A percentile compares a stretch with the other conserved stretches of the same genome.
Conservation (phyloP, 345 rosid species). For the Luvunga scandens region DNA sequence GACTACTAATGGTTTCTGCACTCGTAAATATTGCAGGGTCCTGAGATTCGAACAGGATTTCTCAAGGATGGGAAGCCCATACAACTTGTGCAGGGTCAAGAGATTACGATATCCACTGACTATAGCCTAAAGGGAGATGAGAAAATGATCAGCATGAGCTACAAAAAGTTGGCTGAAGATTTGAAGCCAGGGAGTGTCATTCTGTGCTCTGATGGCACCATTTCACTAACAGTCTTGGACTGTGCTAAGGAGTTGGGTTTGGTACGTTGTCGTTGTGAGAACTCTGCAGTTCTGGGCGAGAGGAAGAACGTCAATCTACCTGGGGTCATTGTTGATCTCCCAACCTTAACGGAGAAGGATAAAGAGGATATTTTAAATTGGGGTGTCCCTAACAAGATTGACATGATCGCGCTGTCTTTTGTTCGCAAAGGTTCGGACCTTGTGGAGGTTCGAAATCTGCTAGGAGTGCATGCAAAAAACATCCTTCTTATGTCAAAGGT, state of each 20-base stretch:
- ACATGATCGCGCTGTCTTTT: conserved; percentile 59
- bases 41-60: conserved; percentile 39
- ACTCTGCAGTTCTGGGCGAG: conserved; percentile 56
- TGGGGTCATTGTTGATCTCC: conserved; percentile 62
- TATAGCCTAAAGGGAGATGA: conserved; percentile 45
- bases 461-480: conserved; percentile 39
- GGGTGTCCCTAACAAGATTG: conserved; percentile 60
- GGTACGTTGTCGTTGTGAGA: conserved; percentile 50
- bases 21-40: conserved; percentile 25
- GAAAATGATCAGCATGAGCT: conserved; percentile 52
- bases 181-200: conserved; percentile 43
- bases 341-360: conserved; percentile 59
- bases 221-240: conserved; percentile 45
- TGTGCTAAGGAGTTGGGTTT: conserved; percentile 43
- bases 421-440: conserved; percentile 67
- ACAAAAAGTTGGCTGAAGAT: conserved; percentile 54
- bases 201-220: conserved; percentile 60
- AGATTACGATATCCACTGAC: conserved; percentile 47
- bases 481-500: conserved; percentile 68
- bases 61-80: conserved; percentile 33
- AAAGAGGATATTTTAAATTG: conserved; percentile 51
- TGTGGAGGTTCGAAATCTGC: conserved; percentile 40
- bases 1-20: neutral
- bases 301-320: conserved; percentile 68
- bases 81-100: conserved; percentile 34